These are phyloP conservation scores for Fusarium albosuccineum DNA, from an alignment of 2,329 filamentous ascomycete genomes.

Conservation along the genomic window DNA sequence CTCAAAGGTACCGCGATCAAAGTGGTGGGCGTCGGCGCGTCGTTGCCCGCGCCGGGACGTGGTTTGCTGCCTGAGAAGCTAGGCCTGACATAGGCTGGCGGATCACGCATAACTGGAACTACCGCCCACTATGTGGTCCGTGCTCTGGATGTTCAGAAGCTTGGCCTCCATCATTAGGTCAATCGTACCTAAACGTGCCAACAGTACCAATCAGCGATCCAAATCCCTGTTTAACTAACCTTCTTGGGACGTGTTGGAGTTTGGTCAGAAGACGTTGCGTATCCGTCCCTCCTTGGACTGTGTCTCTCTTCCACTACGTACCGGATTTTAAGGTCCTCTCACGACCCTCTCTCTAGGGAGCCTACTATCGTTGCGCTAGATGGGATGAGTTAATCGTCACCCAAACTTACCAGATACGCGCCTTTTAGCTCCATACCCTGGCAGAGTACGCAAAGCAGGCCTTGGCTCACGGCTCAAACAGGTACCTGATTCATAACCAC, in stretches of 20 bases:
- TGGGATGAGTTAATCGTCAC: too few species aligned
- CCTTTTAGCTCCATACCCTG: too few species aligned
- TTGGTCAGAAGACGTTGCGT: neutral
- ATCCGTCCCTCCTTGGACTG: too few species aligned
- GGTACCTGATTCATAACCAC: too few species aligned
- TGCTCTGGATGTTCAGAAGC: conserved; percentile 19
- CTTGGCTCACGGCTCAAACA: too few species aligned
- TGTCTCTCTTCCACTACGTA: too few species aligned
- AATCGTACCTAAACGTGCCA: neutral
- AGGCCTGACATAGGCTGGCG: conserved; percentile 13
- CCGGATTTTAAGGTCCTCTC: too few species aligned
- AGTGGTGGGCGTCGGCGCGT: conserved; percentile 46
- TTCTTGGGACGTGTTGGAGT: neutral
- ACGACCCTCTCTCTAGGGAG: too few species aligned
- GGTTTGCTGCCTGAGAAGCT: conserved; percentile 43
- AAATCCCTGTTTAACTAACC: neutral
- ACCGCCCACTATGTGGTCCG: conserved; percentile 19
- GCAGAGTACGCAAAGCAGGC: too few species aligned
- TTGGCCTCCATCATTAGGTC: conserved; percentile 7
- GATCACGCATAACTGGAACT: neutral
- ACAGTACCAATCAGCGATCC: conserved; percentile 7
- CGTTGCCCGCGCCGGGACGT: conserved; percentile 34
- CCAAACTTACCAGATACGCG: too few species aligned
- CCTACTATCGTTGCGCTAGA: too few species aligned
- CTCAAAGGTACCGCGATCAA: conserved; percentile 45